Percentiles rank a stretch among this genome's conserved stretches.
phyloP scores from a whole-genome alignment of 768 basidiomycete species.

The Mycena leptocephala region DNA sequence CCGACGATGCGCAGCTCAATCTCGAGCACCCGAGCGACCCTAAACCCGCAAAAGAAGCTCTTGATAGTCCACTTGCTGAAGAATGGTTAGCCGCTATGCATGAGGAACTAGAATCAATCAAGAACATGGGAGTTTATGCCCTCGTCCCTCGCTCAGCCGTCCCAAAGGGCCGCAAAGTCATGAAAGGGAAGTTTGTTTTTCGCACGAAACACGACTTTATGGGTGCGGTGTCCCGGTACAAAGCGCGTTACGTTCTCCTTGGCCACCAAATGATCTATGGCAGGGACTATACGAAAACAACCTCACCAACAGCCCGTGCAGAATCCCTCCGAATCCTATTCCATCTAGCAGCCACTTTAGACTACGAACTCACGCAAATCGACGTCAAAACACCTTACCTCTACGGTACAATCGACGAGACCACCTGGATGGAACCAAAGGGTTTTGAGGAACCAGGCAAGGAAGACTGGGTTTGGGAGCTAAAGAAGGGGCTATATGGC shows the following conservation, averaged over 20 bases:
- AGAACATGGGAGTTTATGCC: slow-evolving; percentile 46
- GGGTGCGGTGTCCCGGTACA: slow-evolving; percentile 48
- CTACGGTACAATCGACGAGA: slow-evolving; percentile 50
- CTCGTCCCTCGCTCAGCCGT: slow-evolving; percentile 39
- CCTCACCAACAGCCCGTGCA: slow-evolving; percentile 57
- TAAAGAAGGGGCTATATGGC: slow-evolving; percentile 50
- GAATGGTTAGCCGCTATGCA: slow-evolving; percentile 35
- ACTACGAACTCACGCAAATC: slow-evolving; percentile 56
- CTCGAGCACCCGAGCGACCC: neutral
- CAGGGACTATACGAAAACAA: slow-evolving; percentile 58
- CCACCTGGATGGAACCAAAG: slow-evolving; percentile 51
- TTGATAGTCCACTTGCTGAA: neutral
- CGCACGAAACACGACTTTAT: slow-evolving; percentile 48
- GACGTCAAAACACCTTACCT: slow-evolving; percentile 61
- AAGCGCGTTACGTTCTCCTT: slow-evolving; percentile 58
- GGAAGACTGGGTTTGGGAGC: slow-evolving; percentile 44
- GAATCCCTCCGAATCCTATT: slow-evolving; percentile 56
- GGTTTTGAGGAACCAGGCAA: slow-evolving; percentile 46
- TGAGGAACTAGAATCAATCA: slow-evolving; percentile 44
- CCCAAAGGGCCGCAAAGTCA: slow-evolving; percentile 41
- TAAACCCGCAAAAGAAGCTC: neutral
- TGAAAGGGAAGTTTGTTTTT: slow-evolving; percentile 50
- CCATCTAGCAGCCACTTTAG: slow-evolving; percentile 49
- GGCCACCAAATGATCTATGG: slow-evolving; percentile 61
- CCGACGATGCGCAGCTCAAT: neutral